Percentiles rank a stretch among this genome's conserved stretches.
Evolutionary conservation across 345 rosid species (phyloP).

Genomic region (Euclidium syriacum): DNA sequence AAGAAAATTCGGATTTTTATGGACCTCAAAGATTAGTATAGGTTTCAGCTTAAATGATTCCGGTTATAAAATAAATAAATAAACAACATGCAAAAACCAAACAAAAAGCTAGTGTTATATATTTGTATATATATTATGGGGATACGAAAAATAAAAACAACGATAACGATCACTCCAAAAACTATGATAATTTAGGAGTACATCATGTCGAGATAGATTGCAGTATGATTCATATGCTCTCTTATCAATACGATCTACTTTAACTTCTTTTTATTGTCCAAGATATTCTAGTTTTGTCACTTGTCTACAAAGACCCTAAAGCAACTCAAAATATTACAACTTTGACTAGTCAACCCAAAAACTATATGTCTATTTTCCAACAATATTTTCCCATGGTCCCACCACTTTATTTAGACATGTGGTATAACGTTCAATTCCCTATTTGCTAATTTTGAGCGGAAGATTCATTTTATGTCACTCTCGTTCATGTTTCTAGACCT

Average conservation of each 20-base stretch:
- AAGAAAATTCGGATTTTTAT: too few relatives aligned
- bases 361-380: neutral
- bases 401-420: slow-evolving; percentile 1
- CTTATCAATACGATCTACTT: slow-evolving; percentile 29
- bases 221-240: slow-evolving; percentile 25
- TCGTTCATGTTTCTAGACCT: slow-evolving; percentile 12
- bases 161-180: neutral
- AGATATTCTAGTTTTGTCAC: slow-evolving; percentile 23
- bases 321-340: slow-evolving; percentile 16
- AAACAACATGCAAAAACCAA: too few relatives aligned
- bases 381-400: slow-evolving; percentile 5
- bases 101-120: neutral
- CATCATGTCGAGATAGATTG: slow-evolving; percentile 29
- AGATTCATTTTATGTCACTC: slow-evolving; percentile 21
- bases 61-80: too few relatives aligned
- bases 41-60: too few relatives aligned
- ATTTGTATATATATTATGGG: neutral
- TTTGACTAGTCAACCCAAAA: slow-evolving; percentile 29
- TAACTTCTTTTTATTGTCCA: slow-evolving; percentile 25
- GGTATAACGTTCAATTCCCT: slow-evolving; percentile 2
- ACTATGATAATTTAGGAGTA: neutral
- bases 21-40: too few relatives aligned
- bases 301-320: slow-evolving; percentile 17
- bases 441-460: slow-evolving; percentile 8
- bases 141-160: neutral